Conservation (phyloP, 2,329 filamentous ascomycete species). For the Aplosporella prunicola region DNA sequence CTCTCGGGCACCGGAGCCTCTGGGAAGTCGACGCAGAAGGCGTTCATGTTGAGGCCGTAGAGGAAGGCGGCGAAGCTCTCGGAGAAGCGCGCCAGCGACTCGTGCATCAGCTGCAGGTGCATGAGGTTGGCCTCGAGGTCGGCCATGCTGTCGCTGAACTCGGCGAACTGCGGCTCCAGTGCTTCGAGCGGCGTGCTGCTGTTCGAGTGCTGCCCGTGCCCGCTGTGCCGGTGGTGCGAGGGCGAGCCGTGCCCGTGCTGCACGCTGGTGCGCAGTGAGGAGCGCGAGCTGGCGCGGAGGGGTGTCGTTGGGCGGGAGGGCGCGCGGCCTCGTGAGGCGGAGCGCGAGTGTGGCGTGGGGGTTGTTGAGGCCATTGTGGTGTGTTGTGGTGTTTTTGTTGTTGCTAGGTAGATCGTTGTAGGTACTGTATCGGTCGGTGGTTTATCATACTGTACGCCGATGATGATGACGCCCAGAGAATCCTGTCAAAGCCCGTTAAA, state of each 20-base stretch:
- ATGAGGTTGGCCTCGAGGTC: conserved; percentile 96
- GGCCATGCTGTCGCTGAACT: conserved; percentile 86
- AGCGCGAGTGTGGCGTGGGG: conserved; percentile 26
- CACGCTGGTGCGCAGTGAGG: conserved; percentile 62
- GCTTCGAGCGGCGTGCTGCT: conserved; percentile 60
- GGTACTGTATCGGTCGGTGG: no score
- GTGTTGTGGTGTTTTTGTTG: not conserved
- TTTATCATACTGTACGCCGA: no score
- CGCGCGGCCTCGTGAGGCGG: conserved; percentile 52
- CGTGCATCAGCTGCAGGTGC: conserved; percentile 94
- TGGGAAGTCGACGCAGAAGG: conserved; percentile 94
- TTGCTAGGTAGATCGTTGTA: no score
- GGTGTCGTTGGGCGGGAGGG: conserved; percentile 81
- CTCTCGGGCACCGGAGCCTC: conserved; percentile 86
- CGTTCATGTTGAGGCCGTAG: conserved; percentile 97
- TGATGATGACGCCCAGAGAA: no score
- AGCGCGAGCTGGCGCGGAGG: conserved; percentile 79
- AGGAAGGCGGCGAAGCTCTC: conserved; percentile 94
- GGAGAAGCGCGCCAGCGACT: conserved; percentile 83
- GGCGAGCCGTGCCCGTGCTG: conserved; percentile 18
- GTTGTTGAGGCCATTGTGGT: conserved; percentile 17
- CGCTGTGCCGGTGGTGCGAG: conserved; percentile 36
- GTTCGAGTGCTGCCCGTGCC: no score
- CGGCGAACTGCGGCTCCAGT: conserved; percentile 84
- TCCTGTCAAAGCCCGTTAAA: no score